A percentile compares a stretch with the other conserved stretches of the same genome.
Conservation (phyloP, 2,329 filamentous ascomycete genomes). For the Meredithiella fracta region DNA sequence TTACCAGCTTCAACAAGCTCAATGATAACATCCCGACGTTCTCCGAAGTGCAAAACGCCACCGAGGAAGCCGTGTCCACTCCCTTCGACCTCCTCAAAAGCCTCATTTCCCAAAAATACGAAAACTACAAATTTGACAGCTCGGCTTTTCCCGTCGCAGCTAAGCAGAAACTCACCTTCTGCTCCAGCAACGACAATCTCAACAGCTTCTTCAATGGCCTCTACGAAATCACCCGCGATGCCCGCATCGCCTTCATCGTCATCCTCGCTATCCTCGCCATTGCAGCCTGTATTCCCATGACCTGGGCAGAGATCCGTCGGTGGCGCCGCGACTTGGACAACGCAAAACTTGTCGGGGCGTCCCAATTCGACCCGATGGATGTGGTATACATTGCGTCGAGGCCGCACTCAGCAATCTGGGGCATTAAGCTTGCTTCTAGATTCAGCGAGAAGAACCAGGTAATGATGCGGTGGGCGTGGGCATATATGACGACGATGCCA, state of each 20-base stretch:
- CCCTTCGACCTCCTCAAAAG: slow-evolving; percentile 70
- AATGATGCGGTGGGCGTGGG: slow-evolving; percentile 64
- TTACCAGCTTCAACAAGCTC: slow-evolving; percentile 52
- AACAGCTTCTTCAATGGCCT: slow-evolving; percentile 68
- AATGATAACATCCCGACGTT: slow-evolving; percentile 73
- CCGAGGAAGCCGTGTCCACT: slow-evolving; percentile 52
- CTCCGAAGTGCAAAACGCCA: slow-evolving; percentile 66
- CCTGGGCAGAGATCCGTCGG: slow-evolving; percentile 59
- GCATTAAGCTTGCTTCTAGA: slow-evolving; percentile 50
- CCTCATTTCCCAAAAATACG: slow-evolving; percentile 54
- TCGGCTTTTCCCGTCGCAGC: slow-evolving; percentile 65
- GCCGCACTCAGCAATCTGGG: slow-evolving; percentile 55
- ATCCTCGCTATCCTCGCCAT: slow-evolving; percentile 56
- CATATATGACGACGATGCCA: slow-evolving; percentile 71
- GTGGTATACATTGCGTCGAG: slow-evolving; percentile 75
- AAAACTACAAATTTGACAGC: slow-evolving; percentile 61
- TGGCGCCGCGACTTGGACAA: slow-evolving; percentile 59
- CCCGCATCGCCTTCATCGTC: slow-evolving; percentile 60
- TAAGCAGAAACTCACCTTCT: slow-evolving; percentile 74
- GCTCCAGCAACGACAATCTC: slow-evolving; percentile 68
- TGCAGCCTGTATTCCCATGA: slow-evolving; percentile 61
- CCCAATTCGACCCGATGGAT: slow-evolving; percentile 66
- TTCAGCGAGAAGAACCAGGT: slow-evolving; percentile 49
- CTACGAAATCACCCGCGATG: slow-evolving; percentile 46
- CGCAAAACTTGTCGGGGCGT: slow-evolving; percentile 45